Base-by-base conservation (phyloP, 2,329 filamentous ascomycete genomes). In the Nemania abortiva region DNA sequence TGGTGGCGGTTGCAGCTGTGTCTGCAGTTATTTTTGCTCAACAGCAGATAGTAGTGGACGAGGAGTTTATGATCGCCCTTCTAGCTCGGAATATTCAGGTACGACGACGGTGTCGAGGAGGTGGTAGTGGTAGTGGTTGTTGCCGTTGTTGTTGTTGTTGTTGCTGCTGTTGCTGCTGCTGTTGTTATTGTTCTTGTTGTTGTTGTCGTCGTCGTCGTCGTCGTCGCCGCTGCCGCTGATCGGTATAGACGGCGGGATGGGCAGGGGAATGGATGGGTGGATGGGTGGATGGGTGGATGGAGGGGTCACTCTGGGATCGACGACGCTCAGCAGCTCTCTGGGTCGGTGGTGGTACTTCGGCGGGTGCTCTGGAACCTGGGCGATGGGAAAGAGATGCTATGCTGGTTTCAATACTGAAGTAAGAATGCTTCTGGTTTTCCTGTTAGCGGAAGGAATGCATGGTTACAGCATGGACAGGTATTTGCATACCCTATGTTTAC, bases 221-320 rank as follows among this genome's bases (percentile, higher is more conserved):
- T n/a, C n/a, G n/a, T n/a, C n/a, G n/a, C n/a, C n/a, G n/a, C n/a
- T n/a, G n/a, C n/a, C 10, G 31, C 10, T 34, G 31, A 34, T 34
- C 31, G 31, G 31, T 34, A 34, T 5, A 34, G 31, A 10, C 31
- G 31, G 31, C 5, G 31, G 13, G 37, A 42, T 42, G 13, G 37
- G 37, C 37, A 42, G 37, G 37, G 37, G 37, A 22, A 49, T 49
- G 45, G 2, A 22, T n/a, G n/a, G n/a, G n/a, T n/a, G n/a, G n/a
- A n/a, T n/a, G n/a, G n/a, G n/a, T n/a, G n/a, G n/a, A n/a, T n/a
- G n/a, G n/a, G n/a, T 13, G 58, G 42, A 34, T 39, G 54, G 67
- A 63, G 63, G 67, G 63, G 59, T 60, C 29, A 24, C 39, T 63
- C 55, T 22, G 5, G 39, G 60, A 61, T 64, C n/a, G n/a, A n/a